A percentile compares a stretch with the other conserved stretches of the same genome.
phyloP scores from a whole-genome alignment of 805 yeast genomes.

The Schwanniomyces pseudopolymorphus region DNA sequence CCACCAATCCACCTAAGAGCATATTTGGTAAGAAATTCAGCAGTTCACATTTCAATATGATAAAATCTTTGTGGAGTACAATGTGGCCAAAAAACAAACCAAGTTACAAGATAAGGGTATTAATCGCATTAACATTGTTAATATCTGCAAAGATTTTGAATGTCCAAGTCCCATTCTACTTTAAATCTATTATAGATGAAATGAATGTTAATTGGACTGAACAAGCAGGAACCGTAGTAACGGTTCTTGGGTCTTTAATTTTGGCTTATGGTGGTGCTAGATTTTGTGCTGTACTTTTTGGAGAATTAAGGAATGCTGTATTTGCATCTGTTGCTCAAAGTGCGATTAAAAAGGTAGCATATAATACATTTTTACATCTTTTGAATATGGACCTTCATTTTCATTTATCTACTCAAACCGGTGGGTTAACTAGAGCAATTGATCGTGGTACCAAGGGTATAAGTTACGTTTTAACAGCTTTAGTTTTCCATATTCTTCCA shows the following conservation, averaged over 20 bases:
- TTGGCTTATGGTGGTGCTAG: slow-evolving; percentile 92
- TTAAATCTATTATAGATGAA: slow-evolving; percentile 80
- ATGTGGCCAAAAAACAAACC: slow-evolving; percentile 79
- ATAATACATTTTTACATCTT: slow-evolving; percentile 81
- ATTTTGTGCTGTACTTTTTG: slow-evolving; percentile 91
- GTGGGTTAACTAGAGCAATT: slow-evolving; percentile 93
- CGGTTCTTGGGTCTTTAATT: slow-evolving; percentile 66
- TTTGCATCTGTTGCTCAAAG: slow-evolving; percentile 94
- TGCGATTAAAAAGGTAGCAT: slow-evolving; percentile 88
- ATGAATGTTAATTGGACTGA: slow-evolving; percentile 88
- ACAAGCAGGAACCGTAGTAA: slow-evolving; percentile 58
- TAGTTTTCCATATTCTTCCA: slow-evolving; percentile 97
- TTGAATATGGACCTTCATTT: slow-evolving; percentile 83
- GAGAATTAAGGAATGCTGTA: slow-evolving; percentile 91
- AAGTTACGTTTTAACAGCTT: slow-evolving; percentile 85
- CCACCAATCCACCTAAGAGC: slow-evolving; percentile 11
- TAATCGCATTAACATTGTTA: slow-evolving; percentile 69
- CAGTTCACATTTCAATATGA: slow-evolving; percentile 52
- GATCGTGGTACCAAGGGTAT: slow-evolving; percentile 98
- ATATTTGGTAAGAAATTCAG: slow-evolving; percentile 29
- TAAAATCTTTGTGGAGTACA: slow-evolving; percentile 63
- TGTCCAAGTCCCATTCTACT: slow-evolving; percentile 94
- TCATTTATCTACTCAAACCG: slow-evolving; percentile 90
- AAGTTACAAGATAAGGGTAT: slow-evolving; percentile 69
- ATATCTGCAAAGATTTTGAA: slow-evolving; percentile 81